Percentiles rank a stretch among this genome's conserved stretches.
Evolutionary conservation across 78 protist species (phyloP).

Genomic region (Isochrysis galbana): DNA sequence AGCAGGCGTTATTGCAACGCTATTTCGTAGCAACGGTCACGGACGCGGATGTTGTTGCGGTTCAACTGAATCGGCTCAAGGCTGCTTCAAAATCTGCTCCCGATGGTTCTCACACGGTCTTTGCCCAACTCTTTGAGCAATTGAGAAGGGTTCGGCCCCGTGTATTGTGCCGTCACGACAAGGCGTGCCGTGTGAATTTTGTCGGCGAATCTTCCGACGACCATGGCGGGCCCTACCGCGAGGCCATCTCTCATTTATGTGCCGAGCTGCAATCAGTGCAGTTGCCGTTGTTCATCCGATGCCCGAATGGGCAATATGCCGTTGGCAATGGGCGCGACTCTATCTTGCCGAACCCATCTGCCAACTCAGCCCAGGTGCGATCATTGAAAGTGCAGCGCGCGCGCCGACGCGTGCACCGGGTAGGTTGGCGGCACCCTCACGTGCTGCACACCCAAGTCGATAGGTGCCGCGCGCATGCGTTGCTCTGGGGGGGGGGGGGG

Average conservation of each 20-base stretch:
- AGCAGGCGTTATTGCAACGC: background rate
- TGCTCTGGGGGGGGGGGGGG: no score
- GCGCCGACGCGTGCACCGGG: no score
- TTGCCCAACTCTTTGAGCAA: background rate
- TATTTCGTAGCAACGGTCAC: background rate
- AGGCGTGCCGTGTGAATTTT: constrained; percentile 24
- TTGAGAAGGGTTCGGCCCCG: background rate
- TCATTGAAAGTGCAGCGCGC: no score
- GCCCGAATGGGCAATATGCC: constrained; percentile 47
- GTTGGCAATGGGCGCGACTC: constrained; percentile 54
- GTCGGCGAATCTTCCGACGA: constrained; percentile 55
- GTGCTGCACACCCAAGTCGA: no score
- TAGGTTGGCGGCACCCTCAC: no score
- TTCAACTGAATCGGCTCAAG: background rate
- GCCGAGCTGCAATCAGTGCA: constrained; percentile 41
- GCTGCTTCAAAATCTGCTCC: background rate
- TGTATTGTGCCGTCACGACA: background rate
- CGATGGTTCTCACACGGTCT: background rate
- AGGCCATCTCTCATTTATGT: constrained; percentile 26
- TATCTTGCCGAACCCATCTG: constrained; percentile 49
- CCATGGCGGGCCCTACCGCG: constrained; percentile 65
- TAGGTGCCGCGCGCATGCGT: no score
- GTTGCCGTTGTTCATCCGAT: constrained; percentile 42
- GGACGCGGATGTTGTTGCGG: background rate
- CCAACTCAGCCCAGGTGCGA: background rate